Evolutionary conservation across 768 basidiomycete genomes (phyloP).

Genomic region (Rhodotorula babjevae): DNA sequence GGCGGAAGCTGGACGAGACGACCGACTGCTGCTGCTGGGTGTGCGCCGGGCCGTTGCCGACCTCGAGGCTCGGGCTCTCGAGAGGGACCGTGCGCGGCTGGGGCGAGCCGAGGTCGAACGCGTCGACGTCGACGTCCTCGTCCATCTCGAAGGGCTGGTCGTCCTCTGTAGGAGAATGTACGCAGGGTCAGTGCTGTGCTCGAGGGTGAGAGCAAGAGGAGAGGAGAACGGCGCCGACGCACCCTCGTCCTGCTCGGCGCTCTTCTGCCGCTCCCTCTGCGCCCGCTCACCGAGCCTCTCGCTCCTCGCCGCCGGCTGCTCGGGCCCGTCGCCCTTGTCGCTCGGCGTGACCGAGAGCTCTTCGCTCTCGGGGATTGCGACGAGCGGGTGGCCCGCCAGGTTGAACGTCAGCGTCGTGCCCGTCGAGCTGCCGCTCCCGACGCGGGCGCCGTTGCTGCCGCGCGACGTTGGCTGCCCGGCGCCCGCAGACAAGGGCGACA

Average conservation of each 20-base stretch:
- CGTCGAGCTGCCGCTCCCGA: neutral
- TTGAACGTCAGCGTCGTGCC: slow-evolving; percentile 17
- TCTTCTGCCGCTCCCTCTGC: too few relatives aligned
- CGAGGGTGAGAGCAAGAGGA: neutral
- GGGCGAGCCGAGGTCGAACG: slow-evolving; percentile 14
- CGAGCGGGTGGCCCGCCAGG: slow-evolving; percentile 10
- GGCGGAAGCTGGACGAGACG: slow-evolving; percentile 4
- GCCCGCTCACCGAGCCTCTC: neutral
- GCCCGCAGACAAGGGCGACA: too few relatives aligned
- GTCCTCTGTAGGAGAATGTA: neutral
- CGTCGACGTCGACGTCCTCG: slow-evolving; percentile 33
- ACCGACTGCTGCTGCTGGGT: neutral
- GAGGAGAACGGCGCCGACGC: neutral
- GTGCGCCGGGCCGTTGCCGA: neutral
- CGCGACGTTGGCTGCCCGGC: neutral
- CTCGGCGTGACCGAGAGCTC: slow-evolving; percentile 18
- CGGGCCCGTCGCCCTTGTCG: neutral
- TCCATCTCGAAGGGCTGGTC: slow-evolving; percentile 36
- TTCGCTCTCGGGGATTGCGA: slow-evolving; percentile 31
- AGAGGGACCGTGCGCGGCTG: neutral
- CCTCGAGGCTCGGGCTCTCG: neutral
- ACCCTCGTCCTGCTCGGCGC: neutral
- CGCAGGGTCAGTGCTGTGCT: neutral
- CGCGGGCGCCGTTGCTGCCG: neutral
- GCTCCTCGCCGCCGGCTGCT: neutral